A percentile compares a stretch with the other conserved stretches of the same genome.
phyloP scores from a whole-genome alignment of 352 stramenopile genomes.

The Pythium folliculosum region DNA sequence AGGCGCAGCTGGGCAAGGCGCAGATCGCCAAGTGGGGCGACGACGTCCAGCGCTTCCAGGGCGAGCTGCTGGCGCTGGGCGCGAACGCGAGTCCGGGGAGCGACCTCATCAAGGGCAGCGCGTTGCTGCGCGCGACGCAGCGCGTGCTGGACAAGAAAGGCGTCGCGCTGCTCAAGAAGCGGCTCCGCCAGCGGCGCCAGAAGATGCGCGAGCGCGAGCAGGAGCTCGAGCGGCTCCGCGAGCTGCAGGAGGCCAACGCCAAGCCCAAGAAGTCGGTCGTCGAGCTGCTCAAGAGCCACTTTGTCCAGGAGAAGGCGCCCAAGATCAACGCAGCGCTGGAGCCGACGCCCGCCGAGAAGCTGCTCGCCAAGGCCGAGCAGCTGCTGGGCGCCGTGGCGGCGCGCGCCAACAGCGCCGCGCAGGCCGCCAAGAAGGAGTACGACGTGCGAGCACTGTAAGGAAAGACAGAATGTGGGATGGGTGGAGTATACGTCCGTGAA shows the following conservation, averaged over 20 bases:
- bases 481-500: neutral
- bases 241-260: slow-evolving; percentile 43
- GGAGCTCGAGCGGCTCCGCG: slow-evolving; percentile 46
- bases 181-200: slow-evolving; percentile 42
- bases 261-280: slow-evolving; percentile 42
- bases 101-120: slow-evolving; percentile 24
- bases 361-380: slow-evolving; percentile 43
- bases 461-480: neutral
- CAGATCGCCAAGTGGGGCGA: slow-evolving; percentile 58
- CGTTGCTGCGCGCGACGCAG: slow-evolving; percentile 35
- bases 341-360: slow-evolving; percentile 52
- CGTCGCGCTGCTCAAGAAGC: slow-evolving; percentile 36
- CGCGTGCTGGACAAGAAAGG: slow-evolving; percentile 58
- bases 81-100: neutral
- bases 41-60: slow-evolving; percentile 40
- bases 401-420: slow-evolving; percentile 34
- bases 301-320: slow-evolving; percentile 48
- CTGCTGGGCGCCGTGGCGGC: slow-evolving; percentile 45
- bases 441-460: slow-evolving; percentile 52
- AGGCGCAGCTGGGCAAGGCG: slow-evolving; percentile 45
- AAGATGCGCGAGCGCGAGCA: slow-evolving; percentile 53
- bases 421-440: slow-evolving; percentile 70
- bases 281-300: slow-evolving; percentile 53
- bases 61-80: slow-evolving; percentile 26
- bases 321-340: slow-evolving; percentile 57